Base-by-base conservation (phyloP, 108 stramenopile genomes). In the Pelagomonas calceolata region DNA sequence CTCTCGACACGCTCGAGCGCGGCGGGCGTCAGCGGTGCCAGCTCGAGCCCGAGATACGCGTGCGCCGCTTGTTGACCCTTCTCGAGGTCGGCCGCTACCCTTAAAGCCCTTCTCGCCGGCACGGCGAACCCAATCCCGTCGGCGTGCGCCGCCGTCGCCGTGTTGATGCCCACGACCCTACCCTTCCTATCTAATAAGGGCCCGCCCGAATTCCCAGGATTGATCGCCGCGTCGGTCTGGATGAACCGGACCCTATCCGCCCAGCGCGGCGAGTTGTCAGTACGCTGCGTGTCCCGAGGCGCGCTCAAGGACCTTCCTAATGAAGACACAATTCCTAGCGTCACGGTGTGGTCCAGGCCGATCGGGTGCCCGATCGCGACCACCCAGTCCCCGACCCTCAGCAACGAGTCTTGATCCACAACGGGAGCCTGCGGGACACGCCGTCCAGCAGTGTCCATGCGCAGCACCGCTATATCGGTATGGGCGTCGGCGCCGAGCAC, bases 121-220 rank as follows among this genome's bases (percentile, higher is more conserved):
- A 84, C 82, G 16, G 83, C 83, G 33, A 82, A 84, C 15, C 75
- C 71, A 30, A 84, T 80, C 16, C 83, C 83, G 30, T 84, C 83
- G 16, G 65, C 66, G 30, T 71, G 71, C 36, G n/a, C 29, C 36
- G 78, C 76, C 79, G 82, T 84, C 35, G 82, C 30, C 3, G 81
- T 80, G 76, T 82, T 84, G 75, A 84, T 51, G 51, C 82, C 82
- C 31, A 84, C 76, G 34, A 84, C 81, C 33, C 73, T 46, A n/a
- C 83, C 83, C 21, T 68, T 69, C 36, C 75, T 76, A 34, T 93
- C 88, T 37, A 93, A 69, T 15, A 95, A 79, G 0, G 90, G 87
- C 0, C 93, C 93, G 21, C 93, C 93, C 14, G 82, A 83, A 71
- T 97, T 94, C 32, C 94, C 92, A 16, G 79, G 76, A 70, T 87